A percentile compares a stretch with the other conserved stretches of the same genome.
Conservation (phyloP, 2,329 filamentous ascomycete species). For the Ophiocordyceps robertsii region DNA sequence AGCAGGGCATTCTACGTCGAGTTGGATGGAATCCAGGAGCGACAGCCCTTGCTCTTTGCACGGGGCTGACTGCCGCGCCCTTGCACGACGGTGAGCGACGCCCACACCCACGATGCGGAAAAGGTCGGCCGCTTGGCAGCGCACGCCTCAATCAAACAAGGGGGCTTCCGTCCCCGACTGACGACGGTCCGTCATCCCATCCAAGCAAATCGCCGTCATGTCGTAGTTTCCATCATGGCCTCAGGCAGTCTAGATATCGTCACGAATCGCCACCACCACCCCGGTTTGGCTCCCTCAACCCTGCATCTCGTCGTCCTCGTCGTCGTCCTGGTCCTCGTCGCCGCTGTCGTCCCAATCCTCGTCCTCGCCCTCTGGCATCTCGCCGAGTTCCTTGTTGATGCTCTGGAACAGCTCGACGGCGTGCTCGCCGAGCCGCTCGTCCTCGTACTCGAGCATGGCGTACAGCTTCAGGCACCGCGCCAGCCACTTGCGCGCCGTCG, state of each 20-base stretch:
- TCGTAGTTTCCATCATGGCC: not conserved
- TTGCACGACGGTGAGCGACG: no score
- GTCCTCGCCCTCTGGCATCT: constrained; percentile 39
- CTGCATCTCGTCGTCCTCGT: constrained; percentile 42
- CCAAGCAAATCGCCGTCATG: constrained; percentile 2
- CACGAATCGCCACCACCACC: not conserved
- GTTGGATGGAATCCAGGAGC: no score
- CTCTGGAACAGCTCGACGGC: constrained; percentile 54
- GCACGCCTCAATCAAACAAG: not conserved
- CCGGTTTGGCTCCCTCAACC: constrained; percentile 9
- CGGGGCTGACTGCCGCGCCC: not conserved
- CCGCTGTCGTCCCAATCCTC: constrained; percentile 37
- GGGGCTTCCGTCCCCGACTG: not conserved
- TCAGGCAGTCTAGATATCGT: not conserved
- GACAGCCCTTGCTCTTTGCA: no score
- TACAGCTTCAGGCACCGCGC: constrained; percentile 73
- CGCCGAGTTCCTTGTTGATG: constrained; percentile 52
- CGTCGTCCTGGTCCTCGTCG: constrained; percentile 35
- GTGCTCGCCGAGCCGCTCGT: constrained; percentile 64
- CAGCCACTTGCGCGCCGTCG: constrained; percentile 71
- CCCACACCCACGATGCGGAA: no score
- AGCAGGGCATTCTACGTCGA: not conserved
- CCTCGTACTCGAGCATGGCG: constrained; percentile 67
- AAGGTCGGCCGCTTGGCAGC: no score
- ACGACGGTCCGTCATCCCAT: not conserved